Evolutionary conservation across 1,284 basidiomycete species (phyloP), one percentile per base, ranked within the genome.

Genomic region (Macrocybe sp.): DNA sequence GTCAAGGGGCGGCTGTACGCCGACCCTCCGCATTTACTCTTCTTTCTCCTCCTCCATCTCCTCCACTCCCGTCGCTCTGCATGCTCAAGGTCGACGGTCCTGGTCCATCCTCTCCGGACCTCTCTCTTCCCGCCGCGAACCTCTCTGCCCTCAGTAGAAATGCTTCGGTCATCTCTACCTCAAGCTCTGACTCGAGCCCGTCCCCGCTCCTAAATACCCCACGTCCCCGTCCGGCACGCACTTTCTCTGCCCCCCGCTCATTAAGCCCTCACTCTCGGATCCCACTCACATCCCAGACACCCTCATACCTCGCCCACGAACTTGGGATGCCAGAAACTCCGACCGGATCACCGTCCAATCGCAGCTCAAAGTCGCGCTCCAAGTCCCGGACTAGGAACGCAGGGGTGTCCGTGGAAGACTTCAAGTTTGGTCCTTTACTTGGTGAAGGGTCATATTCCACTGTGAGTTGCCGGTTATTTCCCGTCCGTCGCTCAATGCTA

Each of bases 381-480:
- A 67, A 68, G 46, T 69, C 65, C 4, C 57, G 57, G 51, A 73
- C 72, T n/a, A 69, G 69, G 34, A 76, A 75, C 50, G 70, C 67
- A 48, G 72, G 68, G 50, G 61, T 70, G 45, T 71, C 72, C 5
- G 71, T 73, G 0, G 74, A 79, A 46, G 85, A 89, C 63, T 89
- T 89, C 58, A 75, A 80, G 50, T 85, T 89, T 57, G 82, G 81
- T 3, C 70, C 78, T 34, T 76, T 79, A 10, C 70, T 90, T 4
- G 88, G 87, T n/a, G 83, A 89, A 60, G 87, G 88, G 11, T 85
- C 84, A 1, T 89, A 88, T 60, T 88, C 85, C n/a, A 84, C 82
- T 1, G 86, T 87, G 61, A 60, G 79, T 68, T 45, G 32, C 40
- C 16, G 39, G 7, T 12, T 33, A 45, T 49, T 31, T 51, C 54